These are phyloP conservation scores for Cladochytrium replicatum DNA, from an alignment of 192 early-diverging fungal genomes.

Conservation along the genomic window DNA sequence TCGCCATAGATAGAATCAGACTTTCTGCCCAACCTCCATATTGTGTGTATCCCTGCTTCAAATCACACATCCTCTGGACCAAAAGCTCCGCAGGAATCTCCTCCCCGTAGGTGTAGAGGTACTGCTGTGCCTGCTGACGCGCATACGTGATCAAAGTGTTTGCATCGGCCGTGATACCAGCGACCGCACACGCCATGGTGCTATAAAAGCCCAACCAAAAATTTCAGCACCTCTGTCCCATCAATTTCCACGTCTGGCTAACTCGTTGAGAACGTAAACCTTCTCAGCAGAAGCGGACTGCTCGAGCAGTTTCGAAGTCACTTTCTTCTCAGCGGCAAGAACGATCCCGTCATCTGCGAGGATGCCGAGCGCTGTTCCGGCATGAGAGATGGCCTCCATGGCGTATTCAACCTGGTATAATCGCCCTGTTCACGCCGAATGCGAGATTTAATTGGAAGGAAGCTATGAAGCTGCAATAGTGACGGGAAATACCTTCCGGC, in stretches of 20 bases:
- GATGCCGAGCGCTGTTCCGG: conserved; percentile 89
- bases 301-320: conserved; percentile 87
- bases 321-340: conserved; percentile 94
- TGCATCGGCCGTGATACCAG: conserved; percentile 91
- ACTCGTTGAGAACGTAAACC: conserved; percentile 94
- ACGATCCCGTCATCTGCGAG: conserved; percentile 87
- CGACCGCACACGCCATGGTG: conserved; percentile 85
- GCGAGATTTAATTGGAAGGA: background rate
- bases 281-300: conserved; percentile 78
- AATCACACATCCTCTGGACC: conserved; percentile 88
- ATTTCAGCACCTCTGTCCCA: too few species aligned
- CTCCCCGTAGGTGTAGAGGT: conserved; percentile 78
- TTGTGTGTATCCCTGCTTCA: conserved; percentile 99
- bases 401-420: conserved; percentile 99
- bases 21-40: conserved; percentile 73
- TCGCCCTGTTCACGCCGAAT: conserved; percentile 50
- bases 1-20: too few species aligned
- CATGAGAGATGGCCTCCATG: conserved; percentile 98
- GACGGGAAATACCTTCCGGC: conserved; percentile 90
- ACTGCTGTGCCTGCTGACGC: conserved; percentile 77
- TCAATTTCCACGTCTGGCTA: too few species aligned
- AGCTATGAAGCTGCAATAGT: too few species aligned
- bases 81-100: conserved; percentile 91
- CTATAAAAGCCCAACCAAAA: too few species aligned
- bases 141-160: conserved; percentile 91